Evolutionary conservation across 2,329 filamentous ascomycete genomes (phyloP).

Genomic region (Colletotrichum sp.): DNA sequence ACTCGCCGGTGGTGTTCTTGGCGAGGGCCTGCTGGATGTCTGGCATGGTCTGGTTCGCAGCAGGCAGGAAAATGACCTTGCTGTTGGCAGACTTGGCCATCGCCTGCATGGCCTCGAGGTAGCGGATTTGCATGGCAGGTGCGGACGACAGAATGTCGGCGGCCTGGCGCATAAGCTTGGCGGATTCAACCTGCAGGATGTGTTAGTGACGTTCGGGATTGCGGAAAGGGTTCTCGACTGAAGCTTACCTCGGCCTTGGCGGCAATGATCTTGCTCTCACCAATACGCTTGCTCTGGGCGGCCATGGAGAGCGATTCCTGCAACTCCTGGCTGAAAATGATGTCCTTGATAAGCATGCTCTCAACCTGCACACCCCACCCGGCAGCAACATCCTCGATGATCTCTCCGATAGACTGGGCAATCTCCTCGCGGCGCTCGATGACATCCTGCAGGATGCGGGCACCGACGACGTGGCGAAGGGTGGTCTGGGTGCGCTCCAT

Average conservation of each 20-base stretch:
- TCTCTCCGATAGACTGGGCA: conserved; percentile 92
- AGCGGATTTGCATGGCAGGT: conserved; percentile 97
- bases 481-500: conserved; percentile 98
- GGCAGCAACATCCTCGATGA: conserved; percentile 92
- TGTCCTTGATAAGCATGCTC: conserved; percentile 99
- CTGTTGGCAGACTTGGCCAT: conserved; percentile 95
- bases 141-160: conserved; percentile 92
- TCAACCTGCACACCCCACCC: conserved; percentile 97
- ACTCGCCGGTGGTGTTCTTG: conserved; percentile 33
- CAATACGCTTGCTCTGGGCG: conserved; percentile 96
- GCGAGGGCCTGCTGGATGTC: conserved; percentile 46
- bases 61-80: conserved; percentile 86
- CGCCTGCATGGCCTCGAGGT: conserved; percentile 97
- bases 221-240: not conserved
- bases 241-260: conserved; percentile 78
- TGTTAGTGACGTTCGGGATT: not conserved
- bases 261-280: conserved; percentile 97
- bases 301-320: conserved; percentile 98
- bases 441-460: conserved; percentile 94
- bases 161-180: conserved; percentile 91
- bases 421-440: conserved; percentile 98
- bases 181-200: conserved; percentile 73
- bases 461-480: conserved; percentile 93
- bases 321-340: conserved; percentile 94
- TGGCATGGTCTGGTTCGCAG: conserved; percentile 60